These are phyloP conservation scores for Fusarium veterinarium DNA, from an alignment of 2,329 filamentous ascomycete genomes.

Conservation along the genomic window DNA sequence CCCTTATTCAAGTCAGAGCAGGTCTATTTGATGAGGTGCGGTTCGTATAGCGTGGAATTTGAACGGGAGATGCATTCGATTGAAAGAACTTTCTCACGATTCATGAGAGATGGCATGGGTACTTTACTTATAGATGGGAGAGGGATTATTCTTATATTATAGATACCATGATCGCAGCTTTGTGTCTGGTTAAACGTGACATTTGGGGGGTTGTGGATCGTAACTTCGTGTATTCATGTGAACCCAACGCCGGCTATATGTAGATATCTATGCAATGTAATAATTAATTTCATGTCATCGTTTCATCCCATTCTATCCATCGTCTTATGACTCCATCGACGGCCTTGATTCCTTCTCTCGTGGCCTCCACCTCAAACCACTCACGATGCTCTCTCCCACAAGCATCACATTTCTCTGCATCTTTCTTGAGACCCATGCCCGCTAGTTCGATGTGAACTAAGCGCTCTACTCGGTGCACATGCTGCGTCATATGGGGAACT, in stretches of 20 bases:
- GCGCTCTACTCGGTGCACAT: slow-evolving; percentile 88
- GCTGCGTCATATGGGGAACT: slow-evolving; percentile 77
- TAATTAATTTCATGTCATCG: slow-evolving; percentile 30
- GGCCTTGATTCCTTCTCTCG: slow-evolving; percentile 74
- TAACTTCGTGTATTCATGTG: slow-evolving; percentile 29
- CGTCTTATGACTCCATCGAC: slow-evolving; percentile 77
- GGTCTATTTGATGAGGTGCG: slow-evolving; percentile 81
- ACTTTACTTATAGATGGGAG: slow-evolving; percentile 32
- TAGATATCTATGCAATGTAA: slow-evolving; percentile 16
- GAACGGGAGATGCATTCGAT: slow-evolving; percentile 7
- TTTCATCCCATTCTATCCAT: slow-evolving; percentile 88
- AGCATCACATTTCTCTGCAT: slow-evolving; percentile 71
- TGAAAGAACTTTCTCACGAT: slow-evolving; percentile 37
- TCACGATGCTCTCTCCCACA: slow-evolving; percentile 91
- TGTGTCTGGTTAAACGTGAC: slow-evolving; percentile 18
- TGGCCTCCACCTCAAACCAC: slow-evolving; percentile 93
- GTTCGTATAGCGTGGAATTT: slow-evolving; percentile 55
- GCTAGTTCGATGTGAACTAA: slow-evolving; percentile 91
- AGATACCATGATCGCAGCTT: slow-evolving; percentile 23
- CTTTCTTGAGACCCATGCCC: slow-evolving; percentile 65
- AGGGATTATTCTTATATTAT: slow-evolving; percentile 16
- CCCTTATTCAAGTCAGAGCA: slow-evolving; percentile 78
- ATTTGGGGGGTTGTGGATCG: slow-evolving; percentile 5
- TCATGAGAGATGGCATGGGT: slow-evolving; percentile 40
- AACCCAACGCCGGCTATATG: slow-evolving; percentile 26